A percentile compares a stretch with the other conserved stretches of the same genome.
These are phyloP conservation scores for Termitomyces sp. DNA, from an alignment of 768 basidiomycete genomes.

Conservation along the genomic window DNA sequence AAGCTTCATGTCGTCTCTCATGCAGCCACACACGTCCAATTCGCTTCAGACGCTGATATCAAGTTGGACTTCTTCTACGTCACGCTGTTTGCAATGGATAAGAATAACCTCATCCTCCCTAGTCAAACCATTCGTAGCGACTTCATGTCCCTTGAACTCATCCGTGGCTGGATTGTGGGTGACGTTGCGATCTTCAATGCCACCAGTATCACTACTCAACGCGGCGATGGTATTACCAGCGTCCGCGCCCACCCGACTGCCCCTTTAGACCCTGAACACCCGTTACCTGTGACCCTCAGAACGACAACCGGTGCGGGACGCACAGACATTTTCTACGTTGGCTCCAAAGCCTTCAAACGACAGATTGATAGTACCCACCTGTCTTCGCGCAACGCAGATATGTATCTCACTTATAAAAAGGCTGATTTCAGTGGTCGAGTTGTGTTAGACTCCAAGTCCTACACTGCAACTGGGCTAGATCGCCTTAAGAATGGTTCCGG, in stretches of 20 bases:
- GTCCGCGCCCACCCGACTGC: conserved; percentile 39
- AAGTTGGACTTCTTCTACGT: conserved; percentile 40
- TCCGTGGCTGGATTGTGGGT: conserved; percentile 58
- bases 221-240: conserved; percentile 44
- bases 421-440: conserved; percentile 47
- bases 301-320: conserved; percentile 53
- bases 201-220: conserved; percentile 41
- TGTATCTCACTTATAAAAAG: conserved; percentile 52
- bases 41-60: conserved; percentile 38
- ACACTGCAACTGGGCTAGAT: conserved; percentile 25
- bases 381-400: conserved; percentile 44
- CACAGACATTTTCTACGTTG: conserved; percentile 43
- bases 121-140: conserved; percentile 34
- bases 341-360: conserved; percentile 34
- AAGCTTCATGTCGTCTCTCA: conserved; percentile 42
- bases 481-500: conserved; percentile 6
- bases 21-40: conserved; percentile 42
- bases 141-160: conserved; percentile 37
- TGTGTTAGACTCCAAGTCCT: conserved; percentile 38
- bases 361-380: conserved; percentile 44
- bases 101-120: conserved; percentile 43
- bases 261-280: conserved; percentile 25
- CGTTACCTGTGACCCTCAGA: conserved; percentile 30
- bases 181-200: conserved; percentile 41
- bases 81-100: conserved; percentile 31